These are phyloP conservation scores for Cladobotryum protrusum DNA, from an alignment of 2,329 filamentous ascomycete genomes.

Conservation along the genomic window DNA sequence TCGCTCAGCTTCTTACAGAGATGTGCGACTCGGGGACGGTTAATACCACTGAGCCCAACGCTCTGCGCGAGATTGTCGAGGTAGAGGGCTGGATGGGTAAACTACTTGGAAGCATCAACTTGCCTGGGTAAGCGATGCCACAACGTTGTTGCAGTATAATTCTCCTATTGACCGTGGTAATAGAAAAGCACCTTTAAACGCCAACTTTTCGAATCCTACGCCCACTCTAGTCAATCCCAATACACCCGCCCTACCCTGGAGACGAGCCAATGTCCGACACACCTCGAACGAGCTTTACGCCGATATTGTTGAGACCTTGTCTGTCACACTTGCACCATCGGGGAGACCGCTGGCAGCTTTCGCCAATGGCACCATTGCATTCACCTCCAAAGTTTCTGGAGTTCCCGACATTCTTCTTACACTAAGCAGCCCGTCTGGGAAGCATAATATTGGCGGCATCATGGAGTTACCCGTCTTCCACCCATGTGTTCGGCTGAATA, in stretches of 20 bases:
- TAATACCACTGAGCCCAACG: slow-evolving; percentile 87
- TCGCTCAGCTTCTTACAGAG: slow-evolving; percentile 85
- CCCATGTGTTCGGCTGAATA: slow-evolving; percentile 83
- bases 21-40: slow-evolving; percentile 95
- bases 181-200: slow-evolving; percentile 36
- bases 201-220: slow-evolving; percentile 31
- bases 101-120: slow-evolving; percentile 76
- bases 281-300: slow-evolving; percentile 97
- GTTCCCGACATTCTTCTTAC: slow-evolving; percentile 83
- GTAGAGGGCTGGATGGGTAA: slow-evolving; percentile 87
- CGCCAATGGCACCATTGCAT: slow-evolving; percentile 86
- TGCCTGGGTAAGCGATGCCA: slow-evolving; percentile 60
- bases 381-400: slow-evolving; percentile 91
- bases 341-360: slow-evolving; percentile 81
- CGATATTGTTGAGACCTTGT: slow-evolving; percentile 85
- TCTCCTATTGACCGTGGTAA: neutral
- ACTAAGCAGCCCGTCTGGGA: slow-evolving; percentile 75
- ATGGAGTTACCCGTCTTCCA: slow-evolving; percentile 92
- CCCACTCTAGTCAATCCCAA: slow-evolving; percentile 39
- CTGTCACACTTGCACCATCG: slow-evolving; percentile 83
- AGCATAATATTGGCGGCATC: slow-evolving; percentile 64
- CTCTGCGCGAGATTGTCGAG: slow-evolving; percentile 83
- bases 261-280: slow-evolving; percentile 84
- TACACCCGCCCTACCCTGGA: slow-evolving; percentile 69
- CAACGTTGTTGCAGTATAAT: neutral